Evolutionary conservation across 1,284 basidiomycete species (phyloP), one percentile per base, ranked within the genome.

Genomic region (Waitea zeae): DNA sequence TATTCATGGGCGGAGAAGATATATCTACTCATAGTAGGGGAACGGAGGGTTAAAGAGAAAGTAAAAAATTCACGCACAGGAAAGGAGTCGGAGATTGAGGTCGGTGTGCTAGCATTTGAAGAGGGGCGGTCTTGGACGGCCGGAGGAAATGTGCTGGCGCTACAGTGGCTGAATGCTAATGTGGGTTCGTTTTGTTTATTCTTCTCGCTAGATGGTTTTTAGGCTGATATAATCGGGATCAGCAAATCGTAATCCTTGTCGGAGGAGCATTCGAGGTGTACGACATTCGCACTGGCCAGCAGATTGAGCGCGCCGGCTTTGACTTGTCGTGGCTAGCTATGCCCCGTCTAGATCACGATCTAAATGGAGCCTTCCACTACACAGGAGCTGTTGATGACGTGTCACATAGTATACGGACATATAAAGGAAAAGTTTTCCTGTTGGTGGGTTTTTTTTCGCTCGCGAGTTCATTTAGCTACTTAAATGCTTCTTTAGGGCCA

Each of bases 391-490:
- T 67, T 5, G 52, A 58, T 36, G 63, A 74, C 40, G 57, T 87
- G 19, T 59, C 67, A 3, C 80, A 83, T 47, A 88, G 87, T 47
- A 55, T 93, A 31, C 64, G 75, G 15, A 62, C 74, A 2, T 86
- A 93, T 55, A 90, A 92, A 47, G 83, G 87, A 28, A 95, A 89
- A 50, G 67, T 93, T 15, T 97, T 97, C 52, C 49, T 89, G 18
- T 61, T 98, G 42, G 89, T 90, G 49, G 57, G 82, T 30, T 14
- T 18, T 9, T 12, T 18, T 18, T 28, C 5, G 5, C 14, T 6
- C 28, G 9, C 36, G 19, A 35, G 31, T 39, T 42, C 33, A 6
- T 39, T 14, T n/a, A n/a, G 30, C 29, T 26, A 17, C 36, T 14
- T 29, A 34, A 22, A 11, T 7, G 3, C n/a, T 39, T 13, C 15